These are phyloP conservation scores for Coleophoma eucalyptorum DNA, from an alignment of 2,329 filamentous ascomycete species.

Conservation along the genomic window DNA sequence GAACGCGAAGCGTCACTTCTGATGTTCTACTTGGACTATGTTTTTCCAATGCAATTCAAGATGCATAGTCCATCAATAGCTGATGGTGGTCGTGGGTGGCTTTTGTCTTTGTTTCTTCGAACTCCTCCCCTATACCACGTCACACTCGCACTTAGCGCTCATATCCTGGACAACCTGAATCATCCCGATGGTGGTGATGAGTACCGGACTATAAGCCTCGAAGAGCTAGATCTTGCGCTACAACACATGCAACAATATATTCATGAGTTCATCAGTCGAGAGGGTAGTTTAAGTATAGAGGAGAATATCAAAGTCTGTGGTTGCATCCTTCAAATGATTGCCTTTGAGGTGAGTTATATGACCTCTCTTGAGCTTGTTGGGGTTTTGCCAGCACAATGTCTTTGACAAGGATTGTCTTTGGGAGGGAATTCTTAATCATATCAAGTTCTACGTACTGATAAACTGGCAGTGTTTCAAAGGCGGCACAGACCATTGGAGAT, in stretches of 20 bases:
- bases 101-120: neutral
- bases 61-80: neutral
- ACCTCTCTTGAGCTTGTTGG: no score
- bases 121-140: neutral
- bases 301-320: neutral
- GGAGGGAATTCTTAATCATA: neutral
- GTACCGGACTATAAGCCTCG: neutral
- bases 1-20: neutral
- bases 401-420: no score
- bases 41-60: neutral
- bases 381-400: no score
- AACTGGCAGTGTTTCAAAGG: neutral
- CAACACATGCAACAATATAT: neutral
- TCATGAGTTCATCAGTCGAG: neutral
- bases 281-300: neutral
- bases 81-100: neutral
- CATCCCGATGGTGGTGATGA: neutral
- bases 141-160: neutral
- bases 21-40: conserved; percentile 1
- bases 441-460: no score
- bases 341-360: neutral
- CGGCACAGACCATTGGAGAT: neutral
- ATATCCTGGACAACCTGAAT: neutral
- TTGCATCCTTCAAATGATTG: conserved; percentile 2
- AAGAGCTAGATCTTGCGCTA: neutral